A percentile compares a stretch with the other conserved stretches of the same genome.
These are phyloP conservation scores for Lasiodiplodia gonubiensis DNA, from an alignment of 2,329 filamentous ascomycete species.

Conservation along the genomic window DNA sequence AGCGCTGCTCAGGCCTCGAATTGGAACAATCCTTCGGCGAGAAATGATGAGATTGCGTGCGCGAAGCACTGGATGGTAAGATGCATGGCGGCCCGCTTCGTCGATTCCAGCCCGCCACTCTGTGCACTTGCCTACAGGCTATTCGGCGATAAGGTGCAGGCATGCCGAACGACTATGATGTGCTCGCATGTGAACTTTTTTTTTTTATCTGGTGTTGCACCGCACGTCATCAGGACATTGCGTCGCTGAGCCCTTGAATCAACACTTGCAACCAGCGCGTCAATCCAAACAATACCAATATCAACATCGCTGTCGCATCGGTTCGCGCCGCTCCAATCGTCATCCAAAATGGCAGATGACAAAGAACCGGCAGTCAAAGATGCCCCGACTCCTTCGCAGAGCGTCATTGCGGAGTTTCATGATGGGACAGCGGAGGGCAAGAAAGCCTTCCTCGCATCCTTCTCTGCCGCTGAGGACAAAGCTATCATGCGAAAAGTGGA, in stretches of 20 bases:
- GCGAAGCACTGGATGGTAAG: conserved; percentile 3
- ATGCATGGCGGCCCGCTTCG: conserved; percentile 1
- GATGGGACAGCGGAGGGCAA: conserved; percentile 32
- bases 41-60: conserved; percentile 1
- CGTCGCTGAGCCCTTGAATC: not conserved
- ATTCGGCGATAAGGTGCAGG: conserved; percentile 3
- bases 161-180: not conserved
- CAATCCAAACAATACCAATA: not conserved
- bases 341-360: not conserved
- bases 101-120: not conserved
- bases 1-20: not conserved
- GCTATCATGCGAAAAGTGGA: conserved; percentile 37
- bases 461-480: conserved; percentile 36
- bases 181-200: not conserved
- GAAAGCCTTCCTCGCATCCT: conserved; percentile 34
- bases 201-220: not conserved
- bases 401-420: conserved; percentile 6
- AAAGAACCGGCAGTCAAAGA: not conserved
- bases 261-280: not conserved
- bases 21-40: not conserved
- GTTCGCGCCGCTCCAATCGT: not conserved
- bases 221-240: not conserved
- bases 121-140: not conserved
- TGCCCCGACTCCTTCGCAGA: not conserved
- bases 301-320: too few relatives aligned